Evolutionary conservation across 352 stramenopile species (phyloP), one percentile per base, ranked within the genome.

Genomic region (Phytophthora litchii): DNA sequence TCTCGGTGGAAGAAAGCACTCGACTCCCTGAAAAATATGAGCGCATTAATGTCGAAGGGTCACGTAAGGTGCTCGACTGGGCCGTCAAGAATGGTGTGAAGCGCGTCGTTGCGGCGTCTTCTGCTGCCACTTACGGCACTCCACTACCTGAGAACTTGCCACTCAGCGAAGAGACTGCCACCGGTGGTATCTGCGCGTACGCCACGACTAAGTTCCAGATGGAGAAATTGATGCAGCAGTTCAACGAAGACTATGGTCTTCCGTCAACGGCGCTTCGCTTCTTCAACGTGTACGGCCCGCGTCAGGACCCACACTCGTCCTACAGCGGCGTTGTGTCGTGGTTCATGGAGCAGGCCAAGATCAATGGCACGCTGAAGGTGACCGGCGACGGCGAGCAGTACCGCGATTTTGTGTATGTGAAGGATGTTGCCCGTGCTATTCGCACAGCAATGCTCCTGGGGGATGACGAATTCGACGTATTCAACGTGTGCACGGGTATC

Each of bases 341-440:
- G 82, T 91, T 94, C 63, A 94, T 94, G 85, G 85, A 94, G 60
- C 80, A 92, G 70, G 83, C 85, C 27, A 88, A 87, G 66, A 89
- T 82, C 60, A 90, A 94, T 59, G 83, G 81, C 42, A 88, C 80
- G 14, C 62, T 94, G 56, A 91, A 91, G 67, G 78, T 94, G 31
- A 89, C 79, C 3, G 85, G 85, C 16, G 76, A 88, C 12, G 85
- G 83, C 21, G 77, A 89, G 19, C 85, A 94, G 50, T 92, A 90
- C 70, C 83, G 85, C 12, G 85, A 94, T 64, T 94, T 94, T 60
- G 83, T 94, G 54, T 94, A 79, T 55, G 85, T 94, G 36, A 92
- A 94, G 67, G 85, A 94, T 35, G 81, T 94, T 1, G 85, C 83
- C 21, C 83, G 83, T 37, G 85, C 85, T 35, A 89, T 94, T 45